Percentiles rank a stretch among this genome's conserved stretches.
Conservation (phyloP, 2,329 filamentous ascomycete genomes). For the Mycosphaerella sp. region DNA sequence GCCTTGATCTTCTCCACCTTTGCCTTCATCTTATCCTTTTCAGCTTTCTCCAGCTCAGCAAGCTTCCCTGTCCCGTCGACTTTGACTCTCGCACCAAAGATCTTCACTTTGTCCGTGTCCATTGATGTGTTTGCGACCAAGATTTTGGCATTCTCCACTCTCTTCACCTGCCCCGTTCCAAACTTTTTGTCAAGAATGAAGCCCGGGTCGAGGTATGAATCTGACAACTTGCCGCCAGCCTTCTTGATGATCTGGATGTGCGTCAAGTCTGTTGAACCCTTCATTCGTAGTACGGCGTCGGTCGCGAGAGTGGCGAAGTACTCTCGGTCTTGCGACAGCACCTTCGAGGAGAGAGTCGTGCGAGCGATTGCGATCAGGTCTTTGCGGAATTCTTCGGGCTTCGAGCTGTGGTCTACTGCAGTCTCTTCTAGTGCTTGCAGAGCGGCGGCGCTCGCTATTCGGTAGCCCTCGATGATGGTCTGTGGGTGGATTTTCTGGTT, state of each 20-base stretch:
- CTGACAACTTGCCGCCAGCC: conserved; percentile 91
- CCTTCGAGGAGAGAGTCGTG: conserved; percentile 95
- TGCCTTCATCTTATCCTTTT: conserved; percentile 98
- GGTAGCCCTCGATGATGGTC: conserved; percentile 98
- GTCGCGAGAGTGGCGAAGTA: conserved; percentile 86
- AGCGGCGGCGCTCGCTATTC: conserved; percentile 89
- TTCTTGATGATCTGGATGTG: conserved; percentile 99
- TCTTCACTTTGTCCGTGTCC: conserved; percentile 99
- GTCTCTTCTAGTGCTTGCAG: conserved; percentile 74
- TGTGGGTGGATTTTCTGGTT: conserved; percentile 99
- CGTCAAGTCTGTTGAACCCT: conserved; percentile 85
- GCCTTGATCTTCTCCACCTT: conserved; percentile 99
- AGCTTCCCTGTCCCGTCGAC: conserved; percentile 94
- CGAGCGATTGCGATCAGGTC: conserved; percentile 86
- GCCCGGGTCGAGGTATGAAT: conserved; percentile 95
- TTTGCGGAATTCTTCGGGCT: conserved; percentile 75
- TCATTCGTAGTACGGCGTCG: conserved; percentile 84
- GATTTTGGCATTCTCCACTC: conserved; percentile 96
- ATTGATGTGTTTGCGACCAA: conserved; percentile 96
- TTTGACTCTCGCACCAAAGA: conserved; percentile 95
- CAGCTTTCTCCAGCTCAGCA: conserved; percentile 95
- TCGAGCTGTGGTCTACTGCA: conserved; percentile 84
- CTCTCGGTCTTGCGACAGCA: conserved; percentile 85
- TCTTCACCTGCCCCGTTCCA: conserved; percentile 96
- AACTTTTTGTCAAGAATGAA: conserved; percentile 99